Base-by-base conservation (phyloP, 805 yeast species). In the Yamadazyma sp. region DNA sequence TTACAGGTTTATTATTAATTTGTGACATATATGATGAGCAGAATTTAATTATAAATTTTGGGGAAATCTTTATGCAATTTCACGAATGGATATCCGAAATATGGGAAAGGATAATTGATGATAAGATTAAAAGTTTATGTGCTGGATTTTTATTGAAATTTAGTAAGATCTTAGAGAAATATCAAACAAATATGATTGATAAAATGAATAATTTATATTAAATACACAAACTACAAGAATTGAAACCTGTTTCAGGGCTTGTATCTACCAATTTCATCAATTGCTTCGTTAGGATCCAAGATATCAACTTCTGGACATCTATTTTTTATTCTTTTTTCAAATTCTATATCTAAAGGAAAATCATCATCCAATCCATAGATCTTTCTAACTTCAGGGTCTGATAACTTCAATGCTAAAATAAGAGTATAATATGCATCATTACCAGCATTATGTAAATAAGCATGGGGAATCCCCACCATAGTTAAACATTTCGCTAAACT, bases 341-440 rank as follows among this genome's bases (percentile, higher is more conserved):
- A 23, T 10, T 31, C 27, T 4, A 23, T 22, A 15, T 27, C 36
- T 18, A 31, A 14, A 11, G 40, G 36, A n/a, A 27, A 36, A 12
- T 25, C 13, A 27, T 31, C 33, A 21, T 38, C 41, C 11, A 38
- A 18, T 6, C 33, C 30, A 28, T 26, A 30, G 7, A 34, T 13
- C 14, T 33, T 21, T 13, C 38, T 15, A 4, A 23, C 32, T 17
- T 37, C 23, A 15, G 40, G 40, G 14, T 79, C 83, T 29, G 73
- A 58, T 40, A 78, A 47, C 30, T 65, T 65, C 51, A 78, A 41
- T n/a, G 73, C 66, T 13, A 75, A 52, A 23, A 71, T 36, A 25
- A 80, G 51, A 0, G 87, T 82, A 42, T 67, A 78, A 44, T 77
- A 75, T 6, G 85, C 76, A 52, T 82, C 88, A 49, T 82, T 82